A percentile compares a stretch with the other conserved stretches of the same genome.
Evolutionary conservation across 129 eudicot genomes (phyloP).

Genomic region (Oenanthe sinensis): DNA sequence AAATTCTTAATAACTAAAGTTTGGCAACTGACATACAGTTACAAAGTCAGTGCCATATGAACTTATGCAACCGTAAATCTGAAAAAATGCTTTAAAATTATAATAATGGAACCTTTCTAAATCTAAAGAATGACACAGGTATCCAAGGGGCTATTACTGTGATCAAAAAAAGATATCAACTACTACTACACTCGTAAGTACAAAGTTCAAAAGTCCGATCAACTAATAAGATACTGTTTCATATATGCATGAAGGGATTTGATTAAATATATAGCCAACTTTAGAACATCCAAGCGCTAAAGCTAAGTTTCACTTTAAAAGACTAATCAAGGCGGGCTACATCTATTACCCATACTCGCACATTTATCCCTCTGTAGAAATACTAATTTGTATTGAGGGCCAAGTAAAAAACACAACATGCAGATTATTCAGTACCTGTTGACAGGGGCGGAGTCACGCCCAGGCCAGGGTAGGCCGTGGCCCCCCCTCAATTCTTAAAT

Average conservation of each 20-base stretch:
- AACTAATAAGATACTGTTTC: not conserved
- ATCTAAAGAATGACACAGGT: not conserved
- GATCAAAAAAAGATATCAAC: not conserved
- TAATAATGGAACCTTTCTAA: not conserved
- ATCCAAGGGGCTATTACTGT: not conserved
- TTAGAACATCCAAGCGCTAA: not conserved
- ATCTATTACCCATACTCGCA: not conserved
- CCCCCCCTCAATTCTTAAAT: no score
- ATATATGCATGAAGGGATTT: not conserved
- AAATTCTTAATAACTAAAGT: not conserved
- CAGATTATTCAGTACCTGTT: not conserved
- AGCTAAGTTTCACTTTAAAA: not conserved
- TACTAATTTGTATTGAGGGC: not conserved
- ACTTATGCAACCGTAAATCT: not conserved
- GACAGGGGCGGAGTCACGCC: no score
- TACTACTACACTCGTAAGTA: not conserved
- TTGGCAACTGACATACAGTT: not conserved
- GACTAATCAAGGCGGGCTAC: not conserved
- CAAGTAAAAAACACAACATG: not conserved
- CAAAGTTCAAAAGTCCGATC: not conserved
- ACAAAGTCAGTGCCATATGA: not conserved
- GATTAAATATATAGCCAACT: not conserved
- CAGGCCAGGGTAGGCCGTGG: no score
- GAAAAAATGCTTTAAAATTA: not conserved
- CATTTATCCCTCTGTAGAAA: not conserved